Evolutionary conservation across 331 rosid species (phyloP).

Genomic region (Malus hybrid): DNA sequence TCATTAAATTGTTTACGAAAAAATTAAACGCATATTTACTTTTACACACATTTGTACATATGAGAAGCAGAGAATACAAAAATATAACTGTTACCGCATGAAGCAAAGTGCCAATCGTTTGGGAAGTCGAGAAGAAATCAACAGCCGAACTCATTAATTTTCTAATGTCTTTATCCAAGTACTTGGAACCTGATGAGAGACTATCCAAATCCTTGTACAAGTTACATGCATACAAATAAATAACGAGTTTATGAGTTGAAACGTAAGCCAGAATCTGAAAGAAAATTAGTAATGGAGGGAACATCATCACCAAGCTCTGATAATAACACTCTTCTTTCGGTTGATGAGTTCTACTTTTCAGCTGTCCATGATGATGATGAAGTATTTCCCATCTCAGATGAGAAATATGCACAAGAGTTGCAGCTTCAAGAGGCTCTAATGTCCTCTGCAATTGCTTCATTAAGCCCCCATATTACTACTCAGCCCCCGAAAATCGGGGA

Average conservation of each 20-base stretch:
- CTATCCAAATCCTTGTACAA: neutral
- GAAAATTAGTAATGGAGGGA: no score
- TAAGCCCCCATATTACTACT: neutral
- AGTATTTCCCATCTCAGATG: slow-evolving; percentile 37
- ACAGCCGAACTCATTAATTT: neutral
- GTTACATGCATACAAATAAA: neutral
- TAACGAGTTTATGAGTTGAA: no score
- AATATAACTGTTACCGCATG: neutral
- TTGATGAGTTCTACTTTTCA: slow-evolving; percentile 46
- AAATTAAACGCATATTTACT: neutral
- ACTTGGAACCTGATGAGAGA: neutral
- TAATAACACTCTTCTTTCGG: slow-evolving; percentile 1
- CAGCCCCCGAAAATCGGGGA: neutral
- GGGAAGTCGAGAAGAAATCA: neutral
- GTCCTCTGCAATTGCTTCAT: slow-evolving; percentile 18
- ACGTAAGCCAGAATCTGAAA: no score
- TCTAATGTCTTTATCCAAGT: neutral
- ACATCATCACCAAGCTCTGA: slow-evolving; percentile 1
- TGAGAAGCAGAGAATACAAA: neutral
- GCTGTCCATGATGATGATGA: slow-evolving; percentile 30
- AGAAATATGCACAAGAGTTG: slow-evolving; percentile 34
- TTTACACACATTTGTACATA: neutral
- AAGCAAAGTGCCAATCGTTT: neutral
- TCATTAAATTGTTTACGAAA: no score
- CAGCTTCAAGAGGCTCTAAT: slow-evolving; percentile 40